phyloP scores from a whole-genome alignment of 805 yeast species.

The Pichia phayaonensis region DNA sequence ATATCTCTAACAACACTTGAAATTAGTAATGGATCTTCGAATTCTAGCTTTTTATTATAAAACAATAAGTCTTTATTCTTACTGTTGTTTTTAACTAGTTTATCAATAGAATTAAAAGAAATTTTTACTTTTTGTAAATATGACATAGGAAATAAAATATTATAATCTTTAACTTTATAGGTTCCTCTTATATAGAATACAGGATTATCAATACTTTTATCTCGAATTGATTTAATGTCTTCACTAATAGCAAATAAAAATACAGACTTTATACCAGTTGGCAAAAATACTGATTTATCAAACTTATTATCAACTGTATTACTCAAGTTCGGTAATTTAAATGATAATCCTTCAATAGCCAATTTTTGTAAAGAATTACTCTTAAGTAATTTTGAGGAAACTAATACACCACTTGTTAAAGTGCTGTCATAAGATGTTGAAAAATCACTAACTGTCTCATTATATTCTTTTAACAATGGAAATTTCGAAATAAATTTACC shows the following conservation, averaged over 20 bases:
- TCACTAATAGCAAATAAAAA: slow-evolving; percentile 34
- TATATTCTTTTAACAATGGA: slow-evolving; percentile 8
- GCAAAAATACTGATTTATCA: slow-evolving; percentile 21
- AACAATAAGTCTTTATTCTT: slow-evolving; percentile 15
- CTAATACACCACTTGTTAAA: slow-evolving; percentile 20
- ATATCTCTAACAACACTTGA: slow-evolving; percentile 15
- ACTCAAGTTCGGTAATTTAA: neutral
- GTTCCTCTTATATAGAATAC: slow-evolving; percentile 35
- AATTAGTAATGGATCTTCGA: slow-evolving; percentile 31
- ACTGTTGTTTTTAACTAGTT: slow-evolving; percentile 7
- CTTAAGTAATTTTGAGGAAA: slow-evolving; percentile 13
- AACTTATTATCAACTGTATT: neutral
- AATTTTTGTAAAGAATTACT: slow-evolving; percentile 6
- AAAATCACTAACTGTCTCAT: slow-evolving; percentile 11
- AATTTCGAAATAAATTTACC: neutral
- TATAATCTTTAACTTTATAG: slow-evolving; percentile 31
- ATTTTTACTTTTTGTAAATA: slow-evolving; percentile 13
- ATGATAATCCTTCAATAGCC: slow-evolving; percentile 14
- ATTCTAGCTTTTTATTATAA: slow-evolving; percentile 22
- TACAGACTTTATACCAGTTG: slow-evolving; percentile 28
- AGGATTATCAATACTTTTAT: slow-evolving; percentile 23
- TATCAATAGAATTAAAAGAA: neutral
- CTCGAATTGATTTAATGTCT: slow-evolving; percentile 11
- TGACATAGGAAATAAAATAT: slow-evolving; percentile 31
- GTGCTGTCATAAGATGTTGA: slow-evolving; percentile 11